Evolutionary conservation across 78 protist species (phyloP).

Genomic region (Guillardia theta): DNA sequence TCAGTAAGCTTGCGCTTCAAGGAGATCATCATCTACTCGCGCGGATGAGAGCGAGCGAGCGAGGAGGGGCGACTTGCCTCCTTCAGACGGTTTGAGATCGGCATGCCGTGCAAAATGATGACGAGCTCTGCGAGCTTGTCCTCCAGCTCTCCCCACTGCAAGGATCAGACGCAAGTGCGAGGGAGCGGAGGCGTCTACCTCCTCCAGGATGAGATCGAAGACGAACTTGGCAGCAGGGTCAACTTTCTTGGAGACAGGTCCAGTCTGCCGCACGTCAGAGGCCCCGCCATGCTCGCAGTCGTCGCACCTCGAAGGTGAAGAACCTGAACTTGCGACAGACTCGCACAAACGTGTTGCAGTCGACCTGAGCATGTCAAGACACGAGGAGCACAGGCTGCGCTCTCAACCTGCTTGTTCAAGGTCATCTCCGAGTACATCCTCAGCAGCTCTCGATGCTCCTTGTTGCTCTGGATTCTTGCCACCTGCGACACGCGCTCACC

Average conservation of each 20-base stretch:
- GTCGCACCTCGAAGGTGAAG: slow-evolving; percentile 31
- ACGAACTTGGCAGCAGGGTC: not conserved
- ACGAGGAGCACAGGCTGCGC: no score
- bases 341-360: slow-evolving; percentile 1
- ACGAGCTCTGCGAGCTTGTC: not conserved
- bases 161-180: not conserved
- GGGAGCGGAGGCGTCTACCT: not conserved
- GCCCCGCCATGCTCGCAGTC: no score
- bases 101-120: not conserved
- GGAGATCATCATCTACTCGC: not conserved
- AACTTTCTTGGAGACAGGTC: not conserved
- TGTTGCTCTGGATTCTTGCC: not conserved
- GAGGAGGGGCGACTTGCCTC: not conserved
- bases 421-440: not conserved
- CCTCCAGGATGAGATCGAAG: not conserved
- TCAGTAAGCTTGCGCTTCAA: not conserved
- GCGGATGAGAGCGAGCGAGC: not conserved
- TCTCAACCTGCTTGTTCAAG: not conserved
- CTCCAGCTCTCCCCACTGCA: not conserved
- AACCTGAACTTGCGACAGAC: slow-evolving; percentile 26
- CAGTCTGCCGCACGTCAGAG: no score
- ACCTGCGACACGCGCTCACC: no score
- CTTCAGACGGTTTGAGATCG: not conserved
- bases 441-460: not conserved
- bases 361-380: no score